These are phyloP conservation scores for Apiosordaria backusii DNA, from an alignment of 495 filamentous ascomycete species.

Conservation along the genomic window DNA sequence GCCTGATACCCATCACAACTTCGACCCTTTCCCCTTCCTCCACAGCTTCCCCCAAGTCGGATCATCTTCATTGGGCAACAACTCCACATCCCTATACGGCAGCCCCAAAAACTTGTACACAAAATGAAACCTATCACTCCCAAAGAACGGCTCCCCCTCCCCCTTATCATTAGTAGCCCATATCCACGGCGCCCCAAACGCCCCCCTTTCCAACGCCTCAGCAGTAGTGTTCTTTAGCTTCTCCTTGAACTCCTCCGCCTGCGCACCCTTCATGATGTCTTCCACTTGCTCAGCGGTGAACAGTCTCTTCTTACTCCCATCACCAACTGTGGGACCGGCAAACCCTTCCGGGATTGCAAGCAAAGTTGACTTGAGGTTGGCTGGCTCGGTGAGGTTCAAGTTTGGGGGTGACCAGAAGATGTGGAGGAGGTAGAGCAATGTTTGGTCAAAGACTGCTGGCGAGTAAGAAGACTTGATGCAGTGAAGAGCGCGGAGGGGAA, in stretches of 20 bases:
- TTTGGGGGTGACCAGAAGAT: conserved; percentile 42
- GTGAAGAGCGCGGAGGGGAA: conserved; percentile 61
- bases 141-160: conserved; percentile 67
- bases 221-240: conserved; percentile 55
- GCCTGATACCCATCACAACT: conserved; percentile 2
- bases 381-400: conserved; percentile 26
- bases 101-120: conserved; percentile 42
- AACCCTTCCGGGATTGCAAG: conserved; percentile 7
- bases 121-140: conserved; percentile 59
- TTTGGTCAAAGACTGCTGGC: conserved; percentile 21
- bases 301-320: conserved; percentile 6
- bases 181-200: conserved; percentile 74
- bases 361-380: conserved; percentile 30
- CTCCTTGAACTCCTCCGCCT: conserved; percentile 54
- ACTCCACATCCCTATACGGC: conserved; percentile 34
- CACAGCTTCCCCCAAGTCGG: neutral
- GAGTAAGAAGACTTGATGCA: conserved; percentile 57
- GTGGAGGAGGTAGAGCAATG: conserved; percentile 36
- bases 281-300: conserved; percentile 39
- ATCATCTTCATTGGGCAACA: conserved; percentile 25
- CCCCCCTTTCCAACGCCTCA: conserved; percentile 57
- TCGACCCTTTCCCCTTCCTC: conserved; percentile 3
- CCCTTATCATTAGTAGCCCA: conserved; percentile 61
- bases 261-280: conserved; percentile 50
- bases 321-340: neutral